Evolutionary conservation across 108 stramenopile genomes (phyloP).

Genomic region (Craspedostauros australis): DNA sequence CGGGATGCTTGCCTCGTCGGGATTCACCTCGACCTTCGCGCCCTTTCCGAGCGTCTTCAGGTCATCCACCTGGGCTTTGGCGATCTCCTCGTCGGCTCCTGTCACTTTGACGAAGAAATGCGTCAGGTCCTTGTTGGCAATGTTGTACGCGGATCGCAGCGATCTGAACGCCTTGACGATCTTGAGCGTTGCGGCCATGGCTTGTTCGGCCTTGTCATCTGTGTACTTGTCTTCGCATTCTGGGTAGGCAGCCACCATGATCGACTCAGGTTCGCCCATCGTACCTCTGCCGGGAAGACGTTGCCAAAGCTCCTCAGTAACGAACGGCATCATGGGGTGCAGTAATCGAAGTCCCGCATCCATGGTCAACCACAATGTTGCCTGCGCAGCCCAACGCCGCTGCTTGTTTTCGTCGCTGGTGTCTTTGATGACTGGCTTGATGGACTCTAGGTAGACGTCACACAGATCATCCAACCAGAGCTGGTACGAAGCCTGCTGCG

Average conservation of each 20-base stretch:
- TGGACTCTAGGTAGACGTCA: constrained; percentile 94
- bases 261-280: constrained; percentile 76
- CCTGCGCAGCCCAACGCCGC: constrained; percentile 87
- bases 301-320: constrained; percentile 99
- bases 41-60: constrained; percentile 80
- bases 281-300: constrained; percentile 96
- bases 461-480: constrained; percentile 97
- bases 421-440: constrained; percentile 94
- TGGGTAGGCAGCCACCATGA: constrained; percentile 96
- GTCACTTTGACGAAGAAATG: constrained; percentile 80
- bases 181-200: constrained; percentile 79
- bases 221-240: constrained; percentile 46
- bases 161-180: constrained; percentile 79
- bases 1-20: constrained; percentile 47
- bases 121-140: constrained; percentile 74
- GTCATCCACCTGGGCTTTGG: constrained; percentile 51
- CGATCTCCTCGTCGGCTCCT: constrained; percentile 34
- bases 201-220: constrained; percentile 48
- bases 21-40: constrained; percentile 56
- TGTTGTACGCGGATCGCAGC: constrained; percentile 76
- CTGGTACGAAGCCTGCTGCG: constrained; percentile 75
- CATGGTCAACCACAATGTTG: constrained; percentile 86
- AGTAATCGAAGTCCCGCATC: constrained; percentile 90
- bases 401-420: constrained; percentile 62
- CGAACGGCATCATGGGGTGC: constrained; percentile 99